Conservation (phyloP, 768 basidiomycete genomes). For the Roridomyces roridus region DNA sequence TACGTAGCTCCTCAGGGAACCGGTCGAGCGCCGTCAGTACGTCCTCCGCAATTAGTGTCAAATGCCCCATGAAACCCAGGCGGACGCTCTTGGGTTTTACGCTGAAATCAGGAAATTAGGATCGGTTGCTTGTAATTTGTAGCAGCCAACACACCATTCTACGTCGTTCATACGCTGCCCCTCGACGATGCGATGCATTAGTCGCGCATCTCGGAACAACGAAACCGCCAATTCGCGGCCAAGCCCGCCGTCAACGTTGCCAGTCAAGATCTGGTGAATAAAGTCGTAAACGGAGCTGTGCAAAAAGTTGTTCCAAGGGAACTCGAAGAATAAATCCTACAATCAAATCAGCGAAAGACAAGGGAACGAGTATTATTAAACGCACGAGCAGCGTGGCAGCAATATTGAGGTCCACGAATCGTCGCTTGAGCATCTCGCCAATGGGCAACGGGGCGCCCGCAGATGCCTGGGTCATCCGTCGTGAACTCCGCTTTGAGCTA, state of each 20-base stretch:
- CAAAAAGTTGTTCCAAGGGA: slow-evolving; percentile 97
- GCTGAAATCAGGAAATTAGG: slow-evolving; percentile 39
- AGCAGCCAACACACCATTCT: slow-evolving; percentile 58
- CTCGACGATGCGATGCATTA: slow-evolving; percentile 88
- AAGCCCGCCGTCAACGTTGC: slow-evolving; percentile 78
- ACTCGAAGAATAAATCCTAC: slow-evolving; percentile 94
- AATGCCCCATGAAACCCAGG: slow-evolving; percentile 96
- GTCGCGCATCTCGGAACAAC: slow-evolving; percentile 83
- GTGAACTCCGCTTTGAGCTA: slow-evolving; percentile 62
- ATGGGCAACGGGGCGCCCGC: slow-evolving; percentile 53
- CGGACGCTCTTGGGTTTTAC: slow-evolving; percentile 78
- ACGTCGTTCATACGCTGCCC: slow-evolving; percentile 82
- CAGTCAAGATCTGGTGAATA: slow-evolving; percentile 93
- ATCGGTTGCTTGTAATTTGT: no score
- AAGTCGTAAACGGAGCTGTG: slow-evolving; percentile 97
- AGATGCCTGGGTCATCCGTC: slow-evolving; percentile 42
- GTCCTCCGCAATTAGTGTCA: slow-evolving; percentile 94
- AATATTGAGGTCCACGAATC: slow-evolving; percentile 77
- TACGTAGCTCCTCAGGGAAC: slow-evolving; percentile 80
- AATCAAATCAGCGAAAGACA: not conserved
- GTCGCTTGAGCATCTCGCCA: slow-evolving; percentile 82
- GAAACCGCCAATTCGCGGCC: slow-evolving; percentile 86
- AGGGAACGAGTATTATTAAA: slow-evolving; percentile 30
- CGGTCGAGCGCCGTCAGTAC: slow-evolving; percentile 88
- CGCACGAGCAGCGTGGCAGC: slow-evolving; percentile 80